These are phyloP conservation scores for Botryosphaeria dothidea DNA, from an alignment of 2,329 filamentous ascomycete species.

Conservation along the genomic window DNA sequence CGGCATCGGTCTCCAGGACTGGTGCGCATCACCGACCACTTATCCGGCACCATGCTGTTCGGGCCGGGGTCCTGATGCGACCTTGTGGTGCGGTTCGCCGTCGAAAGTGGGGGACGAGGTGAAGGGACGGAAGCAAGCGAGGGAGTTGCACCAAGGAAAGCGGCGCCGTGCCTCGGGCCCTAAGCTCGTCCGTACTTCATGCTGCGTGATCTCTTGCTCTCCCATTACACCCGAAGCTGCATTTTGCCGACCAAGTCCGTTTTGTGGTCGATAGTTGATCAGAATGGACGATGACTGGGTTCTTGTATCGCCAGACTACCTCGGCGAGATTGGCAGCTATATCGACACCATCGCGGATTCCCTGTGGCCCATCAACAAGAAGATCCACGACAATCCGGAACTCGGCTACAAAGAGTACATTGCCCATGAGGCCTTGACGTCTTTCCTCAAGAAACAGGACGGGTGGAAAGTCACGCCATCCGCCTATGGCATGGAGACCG, in stretches of 20 bases:
- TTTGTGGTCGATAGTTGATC: too few species aligned
- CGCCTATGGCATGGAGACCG: slow-evolving; percentile 36
- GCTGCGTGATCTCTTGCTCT: neutral
- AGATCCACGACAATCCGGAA: slow-evolving; percentile 27
- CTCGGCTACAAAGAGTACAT: slow-evolving; percentile 27
- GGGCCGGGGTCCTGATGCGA: neutral
- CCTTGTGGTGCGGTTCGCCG: neutral
- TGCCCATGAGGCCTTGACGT: slow-evolving; percentile 27
- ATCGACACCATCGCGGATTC: slow-evolving; percentile 20
- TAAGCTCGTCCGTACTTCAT: neutral
- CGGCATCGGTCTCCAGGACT: neutral
- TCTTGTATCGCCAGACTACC: slow-evolving; percentile 10
- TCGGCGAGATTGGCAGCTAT: slow-evolving; percentile 38
- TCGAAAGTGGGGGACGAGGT: slow-evolving; percentile 9
- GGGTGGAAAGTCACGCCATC: slow-evolving; percentile 31
- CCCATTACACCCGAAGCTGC: too few species aligned
- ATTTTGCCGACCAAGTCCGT: neutral
- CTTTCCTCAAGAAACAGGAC: slow-evolving; percentile 23
- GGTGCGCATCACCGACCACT: neutral
- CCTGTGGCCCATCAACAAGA: slow-evolving; percentile 24
- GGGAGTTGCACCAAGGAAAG: too few species aligned
- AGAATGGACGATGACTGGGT: slow-evolving; percentile 10
- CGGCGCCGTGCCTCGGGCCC: neutral
- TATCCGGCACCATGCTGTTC: neutral
- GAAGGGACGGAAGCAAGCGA: too few species aligned